Percentiles rank a stretch among this genome's conserved stretches.
phyloP scores from a whole-genome alignment of 2,329 filamentous ascomycete species.

The Verruconis gallopava region DNA sequence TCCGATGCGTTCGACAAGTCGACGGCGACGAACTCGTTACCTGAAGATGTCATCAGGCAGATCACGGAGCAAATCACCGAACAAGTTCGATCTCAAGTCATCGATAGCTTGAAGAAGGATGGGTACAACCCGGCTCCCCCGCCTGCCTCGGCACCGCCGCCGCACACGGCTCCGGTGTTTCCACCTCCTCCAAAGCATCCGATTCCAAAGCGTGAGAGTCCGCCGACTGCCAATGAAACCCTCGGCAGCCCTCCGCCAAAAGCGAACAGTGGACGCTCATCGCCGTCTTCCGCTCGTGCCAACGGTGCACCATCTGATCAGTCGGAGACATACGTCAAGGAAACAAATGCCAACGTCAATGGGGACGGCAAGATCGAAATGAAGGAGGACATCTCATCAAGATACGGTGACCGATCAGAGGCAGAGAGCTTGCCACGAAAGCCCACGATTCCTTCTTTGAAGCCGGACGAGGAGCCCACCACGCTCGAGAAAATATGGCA shows the following conservation, averaged over 20 bases:
- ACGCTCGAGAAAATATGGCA: slow-evolving; percentile 66
- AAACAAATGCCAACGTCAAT: neutral
- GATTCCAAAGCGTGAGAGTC: neutral
- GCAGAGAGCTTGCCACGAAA: neutral
- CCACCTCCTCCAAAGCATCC: slow-evolving; percentile 14
- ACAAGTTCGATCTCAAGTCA: slow-evolving; percentile 35
- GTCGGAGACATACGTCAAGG: neutral
- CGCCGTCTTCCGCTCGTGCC: neutral
- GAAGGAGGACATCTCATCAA: slow-evolving; percentile 10
- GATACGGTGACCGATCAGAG: slow-evolving; percentile 9
- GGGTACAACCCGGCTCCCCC: slow-evolving; percentile 3
- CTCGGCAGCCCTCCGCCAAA: neutral
- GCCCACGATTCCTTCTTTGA: slow-evolving; percentile 1
- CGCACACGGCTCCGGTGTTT: neutral
- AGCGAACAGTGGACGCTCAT: neutral
- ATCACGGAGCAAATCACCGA: slow-evolving; percentile 52
- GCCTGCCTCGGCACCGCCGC: slow-evolving; percentile 21
- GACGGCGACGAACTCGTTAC: slow-evolving; percentile 36
- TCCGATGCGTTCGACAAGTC: slow-evolving; percentile 42
- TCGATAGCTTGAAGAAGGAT: slow-evolving; percentile 31
- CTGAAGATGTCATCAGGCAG: slow-evolving; percentile 47
- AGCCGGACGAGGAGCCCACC: slow-evolving; percentile 36
- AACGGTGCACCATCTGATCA: neutral
- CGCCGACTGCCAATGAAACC: neutral
- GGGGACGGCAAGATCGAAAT: neutral